Conservation (phyloP, 2,329 filamentous ascomycete genomes). For the Magnaporthiopsis incrustans region DNA sequence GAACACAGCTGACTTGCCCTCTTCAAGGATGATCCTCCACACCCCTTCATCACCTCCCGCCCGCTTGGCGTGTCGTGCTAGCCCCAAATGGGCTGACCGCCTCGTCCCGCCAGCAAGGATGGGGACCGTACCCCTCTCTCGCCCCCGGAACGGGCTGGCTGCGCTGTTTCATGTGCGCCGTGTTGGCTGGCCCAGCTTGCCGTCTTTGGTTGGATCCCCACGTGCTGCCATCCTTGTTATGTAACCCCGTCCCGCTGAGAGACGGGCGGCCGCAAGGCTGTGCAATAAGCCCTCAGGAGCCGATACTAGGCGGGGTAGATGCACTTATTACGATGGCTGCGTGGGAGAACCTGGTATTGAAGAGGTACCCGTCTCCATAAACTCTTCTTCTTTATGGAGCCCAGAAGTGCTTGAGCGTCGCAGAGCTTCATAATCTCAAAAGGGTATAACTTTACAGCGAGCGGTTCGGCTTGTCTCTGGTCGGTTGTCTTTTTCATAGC, state of each 20-base stretch:
- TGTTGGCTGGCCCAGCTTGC: neutral
- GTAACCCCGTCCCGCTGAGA: neutral
- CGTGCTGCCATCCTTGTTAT: neutral
- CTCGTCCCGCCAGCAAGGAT: neutral
- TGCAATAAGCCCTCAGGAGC: neutral
- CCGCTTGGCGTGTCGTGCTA: neutral
- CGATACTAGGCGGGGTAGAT: neutral
- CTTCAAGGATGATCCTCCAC: neutral
- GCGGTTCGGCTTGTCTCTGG: neutral
- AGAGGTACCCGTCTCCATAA: neutral
- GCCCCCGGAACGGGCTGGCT: neutral
- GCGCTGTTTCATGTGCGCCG: neutral
- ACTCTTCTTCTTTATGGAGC: neutral
- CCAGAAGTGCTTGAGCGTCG: neutral
- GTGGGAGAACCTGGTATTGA: neutral
- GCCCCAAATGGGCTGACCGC: conserved; percentile 4
- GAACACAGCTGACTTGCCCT: neutral
- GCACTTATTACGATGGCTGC: too few species aligned
- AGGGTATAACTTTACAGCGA: neutral
- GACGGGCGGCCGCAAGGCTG: neutral
- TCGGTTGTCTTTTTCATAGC: neutral
- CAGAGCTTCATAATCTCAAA: neutral
- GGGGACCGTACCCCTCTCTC: neutral
- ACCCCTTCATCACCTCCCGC: neutral
- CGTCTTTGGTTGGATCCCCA: neutral